These are phyloP conservation scores for Botrytis porri DNA, from an alignment of 2,329 filamentous ascomycete genomes.

Conservation along the genomic window DNA sequence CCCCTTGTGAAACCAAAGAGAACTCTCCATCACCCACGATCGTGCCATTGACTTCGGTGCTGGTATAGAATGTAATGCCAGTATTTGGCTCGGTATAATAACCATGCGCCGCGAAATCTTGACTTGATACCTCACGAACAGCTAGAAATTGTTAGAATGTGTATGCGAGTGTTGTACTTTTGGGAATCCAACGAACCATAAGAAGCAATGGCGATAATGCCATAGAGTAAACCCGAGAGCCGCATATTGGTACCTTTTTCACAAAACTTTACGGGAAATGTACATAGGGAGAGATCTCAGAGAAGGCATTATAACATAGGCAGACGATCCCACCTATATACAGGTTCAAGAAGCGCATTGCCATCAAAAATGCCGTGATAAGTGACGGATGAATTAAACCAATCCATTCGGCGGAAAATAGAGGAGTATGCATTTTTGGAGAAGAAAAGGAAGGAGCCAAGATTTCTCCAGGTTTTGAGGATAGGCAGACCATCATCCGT, in stretches of 20 bases:
- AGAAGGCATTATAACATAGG: background rate
- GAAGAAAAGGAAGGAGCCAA: background rate
- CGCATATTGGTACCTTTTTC: conserved; percentile 31
- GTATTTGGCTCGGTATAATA: conserved; percentile 47
- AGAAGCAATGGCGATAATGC: conserved; percentile 28
- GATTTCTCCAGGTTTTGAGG: background rate
- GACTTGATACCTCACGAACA: conserved; percentile 27
- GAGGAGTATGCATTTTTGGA: background rate
- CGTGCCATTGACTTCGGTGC: conserved; percentile 42
- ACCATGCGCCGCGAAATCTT: conserved; percentile 36
- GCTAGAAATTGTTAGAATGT: conserved; percentile 25
- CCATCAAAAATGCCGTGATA: background rate
- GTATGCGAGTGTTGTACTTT: background rate
- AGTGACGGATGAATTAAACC: background rate
- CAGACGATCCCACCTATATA: background rate
- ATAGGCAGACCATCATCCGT: conserved; percentile 24
- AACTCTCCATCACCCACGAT: conserved; percentile 38
- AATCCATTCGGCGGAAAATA: background rate
- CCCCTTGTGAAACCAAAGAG: conserved; percentile 38
- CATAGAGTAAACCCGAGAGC: conserved; percentile 27
- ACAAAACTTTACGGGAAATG: background rate
- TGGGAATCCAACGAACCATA: conserved; percentile 25
- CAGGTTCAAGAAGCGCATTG: background rate
- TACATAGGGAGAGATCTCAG: background rate
- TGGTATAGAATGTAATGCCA: conserved; percentile 53